A percentile compares a stretch with the other conserved stretches of the same genome.
phyloP scores from a whole-genome alignment of 2,329 filamentous ascomycete species.

The Emmonsiellopsis sp. region DNA sequence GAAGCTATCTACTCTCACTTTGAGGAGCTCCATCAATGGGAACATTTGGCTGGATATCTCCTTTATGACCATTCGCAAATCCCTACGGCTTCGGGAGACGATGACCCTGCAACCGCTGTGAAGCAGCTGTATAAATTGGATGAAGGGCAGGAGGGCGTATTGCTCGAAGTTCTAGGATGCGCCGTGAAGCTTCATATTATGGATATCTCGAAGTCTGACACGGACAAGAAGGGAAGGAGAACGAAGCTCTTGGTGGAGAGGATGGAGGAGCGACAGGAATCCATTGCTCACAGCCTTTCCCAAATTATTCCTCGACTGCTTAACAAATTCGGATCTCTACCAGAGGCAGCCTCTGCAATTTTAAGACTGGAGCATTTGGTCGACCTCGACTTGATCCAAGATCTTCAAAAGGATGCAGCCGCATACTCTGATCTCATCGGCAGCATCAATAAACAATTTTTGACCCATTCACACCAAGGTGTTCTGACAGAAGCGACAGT shows the following conservation, averaged over 20 bases:
- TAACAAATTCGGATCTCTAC: conserved; percentile 86
- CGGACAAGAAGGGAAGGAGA: conserved; percentile 47
- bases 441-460: conserved; percentile 89
- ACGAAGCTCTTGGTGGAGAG: conserved; percentile 54
- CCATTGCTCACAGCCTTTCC: conserved; percentile 65
- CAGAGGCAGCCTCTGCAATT: conserved; percentile 76
- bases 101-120: conserved; percentile 54
- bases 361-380: conserved; percentile 78
- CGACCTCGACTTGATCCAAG: conserved; percentile 78
- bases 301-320: conserved; percentile 73
- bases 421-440: conserved; percentile 74
- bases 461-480: conserved; percentile 76
- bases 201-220: conserved; percentile 54
- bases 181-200: conserved; percentile 67
- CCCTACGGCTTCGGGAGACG: conserved; percentile 43
- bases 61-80: conserved; percentile 79
- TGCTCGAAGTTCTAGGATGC: conserved; percentile 79
- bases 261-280: conserved; percentile 59
- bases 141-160: conserved; percentile 68
- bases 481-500: conserved; percentile 77
- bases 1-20: conserved; percentile 79
- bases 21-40: conserved; percentile 75
- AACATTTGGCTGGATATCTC: conserved; percentile 78
- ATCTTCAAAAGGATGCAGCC: conserved; percentile 75
- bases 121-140: conserved; percentile 65